These are phyloP conservation scores for Leccinum fibrillosum DNA, from an alignment of 768 basidiomycete genomes.

Conservation along the genomic window DNA sequence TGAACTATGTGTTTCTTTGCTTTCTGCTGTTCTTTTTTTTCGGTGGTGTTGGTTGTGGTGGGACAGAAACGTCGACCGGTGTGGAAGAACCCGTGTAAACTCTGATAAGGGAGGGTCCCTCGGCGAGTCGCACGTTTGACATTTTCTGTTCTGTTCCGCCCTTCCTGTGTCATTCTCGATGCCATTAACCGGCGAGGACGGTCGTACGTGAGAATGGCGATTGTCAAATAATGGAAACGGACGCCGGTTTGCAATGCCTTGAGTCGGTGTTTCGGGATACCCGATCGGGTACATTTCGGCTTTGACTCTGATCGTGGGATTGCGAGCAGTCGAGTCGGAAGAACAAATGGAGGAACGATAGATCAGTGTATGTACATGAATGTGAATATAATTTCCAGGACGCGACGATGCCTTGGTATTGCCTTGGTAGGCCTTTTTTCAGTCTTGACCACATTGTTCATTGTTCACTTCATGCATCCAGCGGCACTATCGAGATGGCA, in stretches of 20 bases:
- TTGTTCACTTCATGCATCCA: too few relatives aligned
- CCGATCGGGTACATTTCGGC: not conserved
- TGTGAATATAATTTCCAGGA: not conserved
- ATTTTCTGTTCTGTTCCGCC: not conserved
- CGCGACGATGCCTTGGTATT: not conserved
- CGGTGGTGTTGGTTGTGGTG: not conserved
- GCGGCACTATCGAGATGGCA: too few relatives aligned
- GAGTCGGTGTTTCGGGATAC: not conserved
- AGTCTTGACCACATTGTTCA: not conserved
- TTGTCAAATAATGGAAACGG: not conserved
- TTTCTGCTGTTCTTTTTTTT: not conserved
- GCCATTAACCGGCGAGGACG: not conserved
- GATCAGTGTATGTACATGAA: not conserved
- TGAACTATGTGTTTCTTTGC: not conserved
- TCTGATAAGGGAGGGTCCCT: slow-evolving; percentile 11
- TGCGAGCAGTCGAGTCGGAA: too few relatives aligned
- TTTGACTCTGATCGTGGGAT: not conserved
- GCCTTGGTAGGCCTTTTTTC: not conserved
- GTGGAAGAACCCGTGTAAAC: slow-evolving; percentile 20
- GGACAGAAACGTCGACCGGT: slow-evolving; percentile 16
- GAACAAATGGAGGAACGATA: not conserved
- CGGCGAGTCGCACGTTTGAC: not conserved
- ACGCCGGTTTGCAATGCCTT: not conserved
- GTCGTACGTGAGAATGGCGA: not conserved
- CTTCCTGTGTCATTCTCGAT: not conserved